Conservation (phyloP, 2,329 filamentous ascomycete genomes). For the Alternaria gansuensis region DNA sequence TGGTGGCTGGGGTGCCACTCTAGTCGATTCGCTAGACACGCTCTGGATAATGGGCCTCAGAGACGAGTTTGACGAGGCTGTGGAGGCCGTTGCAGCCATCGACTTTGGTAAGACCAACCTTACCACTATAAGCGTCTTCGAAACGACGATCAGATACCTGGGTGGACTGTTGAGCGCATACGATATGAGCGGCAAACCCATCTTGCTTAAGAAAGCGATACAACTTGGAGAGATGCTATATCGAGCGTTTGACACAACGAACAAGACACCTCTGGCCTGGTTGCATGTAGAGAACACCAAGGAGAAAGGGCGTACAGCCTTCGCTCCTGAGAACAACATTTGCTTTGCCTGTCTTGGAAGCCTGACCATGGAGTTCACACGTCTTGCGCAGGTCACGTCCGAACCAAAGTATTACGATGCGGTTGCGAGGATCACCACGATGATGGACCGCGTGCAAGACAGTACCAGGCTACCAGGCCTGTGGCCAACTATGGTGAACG, state of each 20-base stretch:
- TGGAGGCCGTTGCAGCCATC: constrained; percentile 56
- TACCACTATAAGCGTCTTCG: constrained; percentile 60
- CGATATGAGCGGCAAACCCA: constrained; percentile 48
- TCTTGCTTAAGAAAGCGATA: constrained; percentile 50
- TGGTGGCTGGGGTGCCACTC: constrained; percentile 59
- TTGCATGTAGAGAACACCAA: constrained; percentile 53
- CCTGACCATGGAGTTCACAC: constrained; percentile 54
- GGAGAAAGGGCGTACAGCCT: constrained; percentile 31
- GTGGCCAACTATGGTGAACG: constrained; percentile 54
- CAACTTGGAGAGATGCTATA: constrained; percentile 57
- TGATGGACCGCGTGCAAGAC: constrained; percentile 45
- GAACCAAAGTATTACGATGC: constrained; percentile 52
- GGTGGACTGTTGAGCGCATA: constrained; percentile 52
- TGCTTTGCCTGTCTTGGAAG: constrained; percentile 60
- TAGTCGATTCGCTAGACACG: constrained; percentile 59
- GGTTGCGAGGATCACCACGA: constrained; percentile 45
- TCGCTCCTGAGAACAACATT: constrained; percentile 52
- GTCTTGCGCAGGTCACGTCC: constrained; percentile 49
- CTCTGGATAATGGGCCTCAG: constrained; percentile 61
- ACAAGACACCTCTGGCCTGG: constrained; percentile 57
- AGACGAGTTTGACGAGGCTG: constrained; percentile 59
- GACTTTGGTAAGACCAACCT: constrained; percentile 55
- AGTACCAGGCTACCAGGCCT: constrained; percentile 49
- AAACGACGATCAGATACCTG: constrained; percentile 59
- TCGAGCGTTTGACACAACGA: constrained; percentile 58